These are phyloP conservation scores for Paecilomyces dactylethromorphus DNA, from an alignment of 2,329 filamentous ascomycete genomes.

Conservation along the genomic window DNA sequence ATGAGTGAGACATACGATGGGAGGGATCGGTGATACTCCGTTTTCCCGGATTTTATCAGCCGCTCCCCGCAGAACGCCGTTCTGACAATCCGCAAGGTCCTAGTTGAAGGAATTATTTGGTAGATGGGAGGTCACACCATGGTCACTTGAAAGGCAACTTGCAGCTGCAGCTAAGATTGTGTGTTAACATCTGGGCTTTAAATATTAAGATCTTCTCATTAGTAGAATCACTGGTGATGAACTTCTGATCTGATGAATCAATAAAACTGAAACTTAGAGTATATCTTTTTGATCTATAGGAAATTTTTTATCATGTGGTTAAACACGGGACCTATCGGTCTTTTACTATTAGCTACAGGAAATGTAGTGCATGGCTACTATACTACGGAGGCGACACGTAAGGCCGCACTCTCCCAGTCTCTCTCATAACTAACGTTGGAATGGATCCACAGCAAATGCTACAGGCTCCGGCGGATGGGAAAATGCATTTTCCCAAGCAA, in stretches of 20 bases:
- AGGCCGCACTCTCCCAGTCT: background rate
- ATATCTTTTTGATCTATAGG: background rate
- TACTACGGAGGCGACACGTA: background rate
- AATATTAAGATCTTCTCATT: background rate
- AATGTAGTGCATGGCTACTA: background rate
- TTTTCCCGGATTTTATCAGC: background rate
- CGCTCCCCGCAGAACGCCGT: background rate
- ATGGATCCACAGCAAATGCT: conserved; percentile 4
- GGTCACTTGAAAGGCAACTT: background rate
- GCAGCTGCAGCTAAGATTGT: background rate
- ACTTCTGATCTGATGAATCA: background rate
- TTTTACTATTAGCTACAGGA: background rate
- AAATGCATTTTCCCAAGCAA: conserved; percentile 7
- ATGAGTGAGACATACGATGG: background rate
- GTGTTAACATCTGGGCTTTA: background rate
- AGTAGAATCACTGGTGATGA: background rate
- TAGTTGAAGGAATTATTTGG: background rate
- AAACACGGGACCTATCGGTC: background rate
- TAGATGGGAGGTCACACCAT: background rate
- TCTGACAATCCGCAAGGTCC: background rate
- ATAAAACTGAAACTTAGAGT: background rate
- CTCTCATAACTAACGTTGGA: background rate
- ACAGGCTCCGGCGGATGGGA: conserved; percentile 13
- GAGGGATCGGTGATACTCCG: background rate
- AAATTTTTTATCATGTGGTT: background rate